Percentiles rank a stretch among this genome's conserved stretches.
These are phyloP conservation scores for Chamaecrista fasciculata DNA, from an alignment of 306 rosid genomes.

Conservation along the genomic window DNA sequence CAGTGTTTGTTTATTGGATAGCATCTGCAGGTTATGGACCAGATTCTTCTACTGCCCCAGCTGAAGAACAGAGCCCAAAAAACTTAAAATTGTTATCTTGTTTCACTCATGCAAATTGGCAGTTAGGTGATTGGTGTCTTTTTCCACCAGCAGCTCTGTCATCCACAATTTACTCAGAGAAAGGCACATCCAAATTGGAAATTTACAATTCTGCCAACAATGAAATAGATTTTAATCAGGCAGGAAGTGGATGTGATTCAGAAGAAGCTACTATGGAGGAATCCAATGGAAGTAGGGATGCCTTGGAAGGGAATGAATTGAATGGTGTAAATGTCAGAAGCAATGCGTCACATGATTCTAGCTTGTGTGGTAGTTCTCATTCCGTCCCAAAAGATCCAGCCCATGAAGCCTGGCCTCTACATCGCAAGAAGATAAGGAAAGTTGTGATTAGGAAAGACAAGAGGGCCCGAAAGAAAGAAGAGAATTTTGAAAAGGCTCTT, in stretches of 20 bases:
- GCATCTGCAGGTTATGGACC: slow-evolving; percentile 98
- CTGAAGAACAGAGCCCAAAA: slow-evolving; percentile 92
- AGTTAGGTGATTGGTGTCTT: slow-evolving; percentile 98
- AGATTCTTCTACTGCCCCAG: slow-evolving; percentile 86
- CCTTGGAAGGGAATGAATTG: slow-evolving; percentile 45
- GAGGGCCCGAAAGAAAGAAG: slow-evolving; percentile 84
- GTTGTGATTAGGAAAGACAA: slow-evolving; percentile 87
- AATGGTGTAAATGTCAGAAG: slow-evolving; percentile 34
- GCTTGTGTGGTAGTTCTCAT: slow-evolving; percentile 60
- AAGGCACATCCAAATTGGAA: slow-evolving; percentile 56
- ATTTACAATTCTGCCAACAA: slow-evolving; percentile 48
- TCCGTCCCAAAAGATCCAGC: slow-evolving; percentile 65
- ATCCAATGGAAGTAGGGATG: slow-evolving; percentile 53
- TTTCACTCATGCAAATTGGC: slow-evolving; percentile 95
- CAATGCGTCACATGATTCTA: slow-evolving; percentile 56
- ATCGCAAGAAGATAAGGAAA: slow-evolving; percentile 90
- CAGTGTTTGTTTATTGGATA: slow-evolving; percentile 94
- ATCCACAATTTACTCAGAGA: slow-evolving; percentile 47
- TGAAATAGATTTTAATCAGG: slow-evolving; percentile 63
- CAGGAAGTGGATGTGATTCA: slow-evolving; percentile 69
- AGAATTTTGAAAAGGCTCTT: slow-evolving; percentile 86
- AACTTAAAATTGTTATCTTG: slow-evolving; percentile 82
- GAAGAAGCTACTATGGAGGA: slow-evolving; percentile 71
- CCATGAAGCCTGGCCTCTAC: slow-evolving; percentile 85
- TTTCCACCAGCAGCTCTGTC: slow-evolving; percentile 43